phyloP scores from a whole-genome alignment of 352 stramenopile genomes.

The Pythium phragmitis region DNA sequence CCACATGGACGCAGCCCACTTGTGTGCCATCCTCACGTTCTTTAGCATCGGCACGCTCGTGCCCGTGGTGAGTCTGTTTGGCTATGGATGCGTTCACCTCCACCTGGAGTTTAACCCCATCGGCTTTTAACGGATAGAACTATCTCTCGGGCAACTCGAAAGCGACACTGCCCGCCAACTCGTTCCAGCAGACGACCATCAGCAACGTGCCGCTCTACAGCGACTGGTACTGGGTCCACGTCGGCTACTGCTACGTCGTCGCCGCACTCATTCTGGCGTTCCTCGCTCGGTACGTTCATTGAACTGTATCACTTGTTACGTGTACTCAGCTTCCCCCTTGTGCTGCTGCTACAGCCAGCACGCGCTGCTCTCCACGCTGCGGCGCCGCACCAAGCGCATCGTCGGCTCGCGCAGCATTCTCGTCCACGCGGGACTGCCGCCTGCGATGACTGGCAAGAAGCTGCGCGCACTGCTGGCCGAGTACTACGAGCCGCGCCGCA shows the following conservation, averaged over 20 bases:
- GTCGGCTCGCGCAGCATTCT: slow-evolving; percentile 70
- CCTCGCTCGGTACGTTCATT: slow-evolving; percentile 30
- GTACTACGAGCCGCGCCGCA: slow-evolving; percentile 36
- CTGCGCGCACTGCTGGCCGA: slow-evolving; percentile 39
- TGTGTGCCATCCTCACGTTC: slow-evolving; percentile 62
- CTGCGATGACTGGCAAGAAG: slow-evolving; percentile 45
- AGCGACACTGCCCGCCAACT: slow-evolving; percentile 33
- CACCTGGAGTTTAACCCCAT: background rate
- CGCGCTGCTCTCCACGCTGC: slow-evolving; percentile 43
- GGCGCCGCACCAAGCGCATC: slow-evolving; percentile 58
- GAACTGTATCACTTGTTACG: background rate
- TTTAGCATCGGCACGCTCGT: slow-evolving; percentile 71
- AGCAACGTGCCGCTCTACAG: slow-evolving; percentile 81
- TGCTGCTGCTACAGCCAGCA: slow-evolving; percentile 36
- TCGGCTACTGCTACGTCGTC: slow-evolving; percentile 75
- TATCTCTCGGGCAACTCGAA: slow-evolving; percentile 55
- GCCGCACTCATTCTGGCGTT: slow-evolving; percentile 50
- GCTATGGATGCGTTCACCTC: background rate
- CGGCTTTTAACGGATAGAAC: slow-evolving; percentile 37
- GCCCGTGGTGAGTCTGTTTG: slow-evolving; percentile 51
- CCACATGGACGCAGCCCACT: slow-evolving; percentile 58
- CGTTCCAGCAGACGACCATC: slow-evolving; percentile 78
- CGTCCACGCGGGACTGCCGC: slow-evolving; percentile 59
- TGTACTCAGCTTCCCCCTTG: background rate
- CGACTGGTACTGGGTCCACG: slow-evolving; percentile 77